Evolutionary conservation across 768 basidiomycete genomes (phyloP).

Genomic region (Guyanaporus albipodus): DNA sequence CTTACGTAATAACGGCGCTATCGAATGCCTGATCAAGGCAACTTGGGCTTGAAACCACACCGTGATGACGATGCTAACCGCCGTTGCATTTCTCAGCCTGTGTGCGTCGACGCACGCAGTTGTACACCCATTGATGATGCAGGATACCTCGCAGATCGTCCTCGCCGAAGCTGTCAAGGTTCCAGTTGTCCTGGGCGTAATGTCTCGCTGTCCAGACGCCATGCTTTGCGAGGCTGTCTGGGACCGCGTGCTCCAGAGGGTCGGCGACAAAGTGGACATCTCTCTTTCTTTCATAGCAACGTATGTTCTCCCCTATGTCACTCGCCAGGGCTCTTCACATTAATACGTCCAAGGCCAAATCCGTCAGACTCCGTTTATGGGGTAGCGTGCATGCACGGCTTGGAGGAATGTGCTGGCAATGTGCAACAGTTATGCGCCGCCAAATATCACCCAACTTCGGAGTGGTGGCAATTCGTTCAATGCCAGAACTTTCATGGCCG

Average conservation of each 20-base stretch:
- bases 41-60: slow-evolving; percentile 6
- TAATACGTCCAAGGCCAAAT: slow-evolving; percentile 47
- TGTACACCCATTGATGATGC: slow-evolving; percentile 18
- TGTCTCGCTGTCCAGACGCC: slow-evolving; percentile 81
- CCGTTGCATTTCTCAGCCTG: slow-evolving; percentile 17
- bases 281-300: slow-evolving; percentile 69
- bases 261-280: slow-evolving; percentile 62
- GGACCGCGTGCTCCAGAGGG: slow-evolving; percentile 62
- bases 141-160: slow-evolving; percentile 13
- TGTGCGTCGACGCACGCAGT: slow-evolving; percentile 12
- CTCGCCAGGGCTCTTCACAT: slow-evolving; percentile 4
- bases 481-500: slow-evolving; percentile 71
- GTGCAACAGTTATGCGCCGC: slow-evolving; percentile 83
- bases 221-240: slow-evolving; percentile 75
- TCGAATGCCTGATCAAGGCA: slow-evolving; percentile 3
- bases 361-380: slow-evolving; percentile 67
- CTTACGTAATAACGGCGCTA: slow-evolving; percentile 27
- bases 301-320: slow-evolving; percentile 41
- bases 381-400: slow-evolving; percentile 78
- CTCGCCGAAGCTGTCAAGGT: slow-evolving; percentile 37
- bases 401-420: slow-evolving; percentile 81
- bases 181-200: slow-evolving; percentile 53
- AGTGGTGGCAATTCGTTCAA: slow-evolving; percentile 81
- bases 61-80: slow-evolving; percentile 23
- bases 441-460: slow-evolving; percentile 48